phyloP scores from a whole-genome alignment of 352 stramenopile species.

The Phytopythium sindhum region DNA sequence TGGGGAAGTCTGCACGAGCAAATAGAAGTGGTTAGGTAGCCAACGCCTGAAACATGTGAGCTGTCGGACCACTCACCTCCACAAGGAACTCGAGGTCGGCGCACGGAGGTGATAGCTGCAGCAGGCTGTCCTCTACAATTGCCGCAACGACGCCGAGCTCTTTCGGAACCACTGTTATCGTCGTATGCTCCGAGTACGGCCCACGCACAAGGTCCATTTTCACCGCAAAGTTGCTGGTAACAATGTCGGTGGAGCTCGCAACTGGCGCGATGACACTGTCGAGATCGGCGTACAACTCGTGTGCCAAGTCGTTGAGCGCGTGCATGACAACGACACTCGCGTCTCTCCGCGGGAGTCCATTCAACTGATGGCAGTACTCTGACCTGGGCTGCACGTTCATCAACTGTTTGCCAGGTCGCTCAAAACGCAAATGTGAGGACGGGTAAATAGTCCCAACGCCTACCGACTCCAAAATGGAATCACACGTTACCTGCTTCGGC shows the following conservation, averaged over 20 bases:
- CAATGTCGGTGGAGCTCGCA: neutral
- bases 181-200: slow-evolving; percentile 4
- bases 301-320: neutral
- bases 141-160: neutral
- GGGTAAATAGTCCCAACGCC: no score
- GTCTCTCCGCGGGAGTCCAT: neutral
- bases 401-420: neutral
- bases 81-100: neutral
- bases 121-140: neutral
- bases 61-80: neutral
- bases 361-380: neutral
- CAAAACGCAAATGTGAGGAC: neutral
- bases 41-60: neutral
- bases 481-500: neutral
- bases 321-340: neutral
- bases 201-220: slow-evolving; percentile 4
- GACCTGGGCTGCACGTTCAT: neutral
- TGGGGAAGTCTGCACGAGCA: neutral
- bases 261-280: neutral
- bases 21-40: neutral
- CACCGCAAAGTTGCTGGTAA: neutral
- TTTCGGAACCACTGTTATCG: neutral
- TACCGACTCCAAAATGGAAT: neutral
- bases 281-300: neutral
- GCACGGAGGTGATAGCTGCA: neutral